Percentiles rank a stretch among this genome's conserved stretches.
phyloP scores from a whole-genome alignment of 345 rosid genomes.

The Chamaenerion angustifolium region DNA sequence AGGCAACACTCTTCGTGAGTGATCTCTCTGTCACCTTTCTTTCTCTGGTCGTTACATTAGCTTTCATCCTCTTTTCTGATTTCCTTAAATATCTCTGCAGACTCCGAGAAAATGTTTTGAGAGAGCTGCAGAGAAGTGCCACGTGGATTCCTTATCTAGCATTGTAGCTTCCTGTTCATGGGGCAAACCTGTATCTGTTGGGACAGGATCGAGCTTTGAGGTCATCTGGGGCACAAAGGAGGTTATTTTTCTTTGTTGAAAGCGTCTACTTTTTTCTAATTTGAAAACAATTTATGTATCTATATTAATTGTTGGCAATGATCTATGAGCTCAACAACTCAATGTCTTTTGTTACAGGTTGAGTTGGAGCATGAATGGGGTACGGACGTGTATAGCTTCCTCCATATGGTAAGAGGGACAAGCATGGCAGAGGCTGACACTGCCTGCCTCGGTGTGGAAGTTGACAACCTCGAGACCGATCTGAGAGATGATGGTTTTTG shows the following conservation, averaged over 20 bases:
- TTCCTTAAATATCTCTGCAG: slow-evolving; percentile 20
- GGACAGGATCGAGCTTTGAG: slow-evolving; percentile 87
- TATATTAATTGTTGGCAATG: not conserved
- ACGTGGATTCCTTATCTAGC: slow-evolving; percentile 57
- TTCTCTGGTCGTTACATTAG: not conserved
- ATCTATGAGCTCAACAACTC: not conserved
- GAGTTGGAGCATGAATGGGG: slow-evolving; percentile 24
- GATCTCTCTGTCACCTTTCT: not conserved
- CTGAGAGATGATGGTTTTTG: slow-evolving; percentile 47
- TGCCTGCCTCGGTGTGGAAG: slow-evolving; percentile 67
- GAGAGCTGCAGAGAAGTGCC: slow-evolving; percentile 82
- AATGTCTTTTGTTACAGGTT: slow-evolving; percentile 20
- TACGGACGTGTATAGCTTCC: slow-evolving; percentile 56
- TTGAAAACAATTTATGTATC: not conserved
- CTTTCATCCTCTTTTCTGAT: not conserved
- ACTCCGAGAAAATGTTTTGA: slow-evolving; percentile 80
- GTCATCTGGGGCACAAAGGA: slow-evolving; percentile 53
- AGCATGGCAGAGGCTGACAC: slow-evolving; percentile 21
- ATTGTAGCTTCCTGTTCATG: slow-evolving; percentile 89
- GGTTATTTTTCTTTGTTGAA: slow-evolving; percentile 16
- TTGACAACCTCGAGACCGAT: slow-evolving; percentile 39
- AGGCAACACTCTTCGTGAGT: slow-evolving; percentile 81
- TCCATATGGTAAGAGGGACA: slow-evolving; percentile 52
- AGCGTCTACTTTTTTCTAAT: not conserved
- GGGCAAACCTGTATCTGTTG: slow-evolving; percentile 86